Evolutionary conservation across 106 monocot genomes (phyloP), one percentile per base, ranked within the genome.

Genomic region (Dendrobium catenatum): DNA sequence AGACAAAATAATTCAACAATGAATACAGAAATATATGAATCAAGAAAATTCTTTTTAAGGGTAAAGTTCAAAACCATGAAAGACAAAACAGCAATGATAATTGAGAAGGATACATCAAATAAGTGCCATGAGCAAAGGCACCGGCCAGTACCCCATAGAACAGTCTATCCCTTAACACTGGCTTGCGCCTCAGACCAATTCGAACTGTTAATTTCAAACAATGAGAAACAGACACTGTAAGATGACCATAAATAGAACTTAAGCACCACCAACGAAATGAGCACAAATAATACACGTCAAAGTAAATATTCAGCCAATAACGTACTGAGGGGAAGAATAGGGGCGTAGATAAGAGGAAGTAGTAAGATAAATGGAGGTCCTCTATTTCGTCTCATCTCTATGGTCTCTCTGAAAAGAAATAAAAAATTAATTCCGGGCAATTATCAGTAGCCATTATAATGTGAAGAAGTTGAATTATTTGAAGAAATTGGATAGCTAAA

Each of bases 311-410:
- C 10, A 78, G 51, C n/a, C 22, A n/a, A 80, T 8, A 73, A 80
- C 90, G 9, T 89, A 97, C 96, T 91, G 3, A 97, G 84, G 0
- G 96, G 96, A 33, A 97, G 94, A 76, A 85, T 73, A 0, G 94
- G 96, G 56, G 96, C 94, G 77, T 97, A 96, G 24, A 96, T 81
- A 18, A 96, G 94, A n/a, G 96, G 96, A 22, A 90, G 78, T 73
- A 96, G 51, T 78, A 94, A 89, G 73, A 84, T 84, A 18, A 80
- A 77, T 2, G 86, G 92, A 2, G 94, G 55, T 27, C 84, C 86
- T 56, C 82, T 85, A 51, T 75, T 88, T 43, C 81, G 85, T 80
- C 72, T 87, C 81, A 46, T 83, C 37, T 74, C 58, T 18, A 67
- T 83, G 20, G 73, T 67, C 27, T 89, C 86, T 76, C 89, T 89